Evolutionary conservation across 192 early-diverging fungal species (phyloP), one percentile per base, ranked within the genome.

Genomic region (Obelidium mucronatum): DNA sequence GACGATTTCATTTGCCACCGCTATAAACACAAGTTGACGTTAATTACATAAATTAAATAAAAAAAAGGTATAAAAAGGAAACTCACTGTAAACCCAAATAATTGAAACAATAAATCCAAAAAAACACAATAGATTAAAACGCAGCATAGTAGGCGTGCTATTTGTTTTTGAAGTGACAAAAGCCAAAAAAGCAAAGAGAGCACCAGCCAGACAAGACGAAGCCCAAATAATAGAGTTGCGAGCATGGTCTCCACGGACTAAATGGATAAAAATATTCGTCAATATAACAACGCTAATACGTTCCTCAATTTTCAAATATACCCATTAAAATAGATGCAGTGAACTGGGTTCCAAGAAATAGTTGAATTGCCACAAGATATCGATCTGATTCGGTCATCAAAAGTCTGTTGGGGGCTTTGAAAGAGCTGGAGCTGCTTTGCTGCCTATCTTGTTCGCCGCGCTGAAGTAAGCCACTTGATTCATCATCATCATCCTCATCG

Each of bases 1-100:
- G 1, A 98, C 95, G 37, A 97, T 90, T 73, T 98, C 97, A 75
- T 92, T 93, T 1, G 97, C 95, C 51, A 96, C 85, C 19, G 95
- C 78, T 73, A 52, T 24, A 67, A 33, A 22, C 4, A 0, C 5
- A 24, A 19, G n/a, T 48, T 8, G 39, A 19, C 42, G 22, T 8
- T 6, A 33, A 34, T 60, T 11, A 56, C 15, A 35, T 31, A 33
- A 61, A 68, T 39, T 31, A 31, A 4, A 51, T 15, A 24, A 5
- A 8, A 73, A 4, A 24, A 35, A 31, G 6, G 33, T 1, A 8
- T 4, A 17, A 68, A 1, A 52, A 78, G 40, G 5, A 30, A 71
- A 72, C 64, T 64, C 63, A 83, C 82, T 75, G 82, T 90, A 94
- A 13, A 97, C 91, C 96, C 96, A 97, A 0, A 89, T 80, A 33